Evolutionary conservation across 2,329 filamentous ascomycete species (phyloP).

Genomic region (Fusarium acutatum): DNA sequence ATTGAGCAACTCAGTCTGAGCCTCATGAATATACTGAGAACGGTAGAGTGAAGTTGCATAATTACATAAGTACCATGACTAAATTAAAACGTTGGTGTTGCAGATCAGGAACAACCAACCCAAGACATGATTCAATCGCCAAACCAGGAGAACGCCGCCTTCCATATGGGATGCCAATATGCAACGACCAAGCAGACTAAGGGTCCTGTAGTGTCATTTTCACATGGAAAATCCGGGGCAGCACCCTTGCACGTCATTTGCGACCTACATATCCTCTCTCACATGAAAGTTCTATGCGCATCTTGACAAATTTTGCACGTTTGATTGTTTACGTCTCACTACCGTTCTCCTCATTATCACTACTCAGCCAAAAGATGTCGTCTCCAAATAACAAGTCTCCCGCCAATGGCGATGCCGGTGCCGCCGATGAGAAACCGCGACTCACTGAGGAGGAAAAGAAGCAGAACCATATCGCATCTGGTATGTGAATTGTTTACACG

Average conservation of each 20-base stretch:
- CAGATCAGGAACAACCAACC: conserved; percentile 13
- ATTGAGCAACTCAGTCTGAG: not conserved
- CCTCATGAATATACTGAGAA: not conserved
- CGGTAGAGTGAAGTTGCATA: not conserved
- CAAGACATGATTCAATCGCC: not conserved
- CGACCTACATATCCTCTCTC: conserved; percentile 25
- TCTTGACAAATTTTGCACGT: not conserved
- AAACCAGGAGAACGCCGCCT: conserved; percentile 2
- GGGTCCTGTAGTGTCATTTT: conserved; percentile 34
- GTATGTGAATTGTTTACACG: conserved; percentile 44
- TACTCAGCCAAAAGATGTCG: conserved; percentile 31
- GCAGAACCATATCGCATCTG: conserved; percentile 64
- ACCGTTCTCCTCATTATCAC: not conserved
- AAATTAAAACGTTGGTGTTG: not conserved
- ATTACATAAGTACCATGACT: not conserved
- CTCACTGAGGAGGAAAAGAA: conserved; percentile 65
- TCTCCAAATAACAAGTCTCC: conserved; percentile 44
- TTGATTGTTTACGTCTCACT: not conserved
- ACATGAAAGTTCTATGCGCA: conserved; percentile 10
- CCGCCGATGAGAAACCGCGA: conserved; percentile 58
- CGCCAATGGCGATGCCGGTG: conserved; percentile 31
- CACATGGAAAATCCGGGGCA: conserved; percentile 46
- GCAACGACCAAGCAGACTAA: conserved; percentile 33
- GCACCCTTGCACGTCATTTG: conserved; percentile 41
- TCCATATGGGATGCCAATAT: conserved; percentile 23